These are phyloP conservation scores for Cucurbita ficifolia DNA, from an alignment of 306 rosid genomes.

Conservation along the genomic window DNA sequence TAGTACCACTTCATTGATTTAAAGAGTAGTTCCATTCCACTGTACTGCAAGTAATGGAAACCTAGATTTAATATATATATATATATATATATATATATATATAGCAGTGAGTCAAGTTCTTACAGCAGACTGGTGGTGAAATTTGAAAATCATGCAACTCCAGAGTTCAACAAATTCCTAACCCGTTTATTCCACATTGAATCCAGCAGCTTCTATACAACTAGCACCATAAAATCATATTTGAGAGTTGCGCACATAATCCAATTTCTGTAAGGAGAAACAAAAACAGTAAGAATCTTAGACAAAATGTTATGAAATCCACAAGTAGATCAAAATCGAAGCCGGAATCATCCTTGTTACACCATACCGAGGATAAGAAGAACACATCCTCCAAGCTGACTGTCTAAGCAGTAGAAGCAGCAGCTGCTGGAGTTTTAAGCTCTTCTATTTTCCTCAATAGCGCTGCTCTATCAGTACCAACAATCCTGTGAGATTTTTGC, in stretches of 20 bases:
- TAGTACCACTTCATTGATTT: no score
- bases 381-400: background rate
- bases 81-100: no score
- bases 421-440: background rate
- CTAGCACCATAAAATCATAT: background rate
- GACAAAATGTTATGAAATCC: background rate
- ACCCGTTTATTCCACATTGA: background rate
- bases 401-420: constrained; percentile 1
- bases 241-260: background rate
- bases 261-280: background rate
- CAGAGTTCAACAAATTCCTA: background rate
- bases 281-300: background rate
- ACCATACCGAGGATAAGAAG: background rate
- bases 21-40: background rate
- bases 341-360: background rate
- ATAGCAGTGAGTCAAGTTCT: background rate
- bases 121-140: background rate
- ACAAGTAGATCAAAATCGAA: background rate
- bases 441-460: constrained; percentile 2
- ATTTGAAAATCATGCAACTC: background rate
- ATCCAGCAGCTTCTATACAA: background rate
- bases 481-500: background rate
- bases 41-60: background rate
- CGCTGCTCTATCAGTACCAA: constrained; percentile 22
- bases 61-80: no score